A percentile compares a stretch with the other conserved stretches of the same genome.
phyloP scores from a whole-genome alignment of 148 eudicot genomes.

The Rhododendron mucronatum region DNA sequence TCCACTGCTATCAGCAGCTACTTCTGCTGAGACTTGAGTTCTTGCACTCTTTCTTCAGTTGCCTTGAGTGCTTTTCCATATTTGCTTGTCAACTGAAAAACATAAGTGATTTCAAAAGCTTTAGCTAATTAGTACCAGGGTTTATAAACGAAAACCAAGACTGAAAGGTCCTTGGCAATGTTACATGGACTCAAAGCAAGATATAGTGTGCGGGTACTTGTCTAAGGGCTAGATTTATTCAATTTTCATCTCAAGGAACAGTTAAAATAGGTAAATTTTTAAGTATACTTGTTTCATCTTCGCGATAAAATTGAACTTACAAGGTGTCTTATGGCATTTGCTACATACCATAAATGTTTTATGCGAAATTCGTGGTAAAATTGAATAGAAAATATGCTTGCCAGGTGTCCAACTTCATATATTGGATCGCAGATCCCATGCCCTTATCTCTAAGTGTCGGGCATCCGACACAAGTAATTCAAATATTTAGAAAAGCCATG shows the following conservation, averaged over 20 bases:
- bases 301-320: not conserved
- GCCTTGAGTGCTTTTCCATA: constrained; percentile 21
- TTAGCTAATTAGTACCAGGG: not conserved
- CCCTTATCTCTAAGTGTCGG: not conserved
- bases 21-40: constrained; percentile 28
- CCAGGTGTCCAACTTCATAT: not conserved
- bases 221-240: not conserved
- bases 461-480: not conserved
- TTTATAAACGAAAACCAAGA: not conserved
- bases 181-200: not conserved
- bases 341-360: not conserved
- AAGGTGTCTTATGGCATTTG: not conserved
- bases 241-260: not conserved
- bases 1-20: constrained; percentile 1
- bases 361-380: not conserved
- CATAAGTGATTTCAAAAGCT: not conserved
- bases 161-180: not conserved
- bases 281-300: not conserved
- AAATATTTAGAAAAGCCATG: not conserved
- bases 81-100: constrained; percentile 18
- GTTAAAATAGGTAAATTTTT: not conserved
- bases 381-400: not conserved
- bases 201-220: not conserved
- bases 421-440: not conserved
- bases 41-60: constrained; percentile 23